These are phyloP conservation scores for Mayamaea pseudoterrestris DNA, from an alignment of 108 stramenopile genomes.

Conservation along the genomic window DNA sequence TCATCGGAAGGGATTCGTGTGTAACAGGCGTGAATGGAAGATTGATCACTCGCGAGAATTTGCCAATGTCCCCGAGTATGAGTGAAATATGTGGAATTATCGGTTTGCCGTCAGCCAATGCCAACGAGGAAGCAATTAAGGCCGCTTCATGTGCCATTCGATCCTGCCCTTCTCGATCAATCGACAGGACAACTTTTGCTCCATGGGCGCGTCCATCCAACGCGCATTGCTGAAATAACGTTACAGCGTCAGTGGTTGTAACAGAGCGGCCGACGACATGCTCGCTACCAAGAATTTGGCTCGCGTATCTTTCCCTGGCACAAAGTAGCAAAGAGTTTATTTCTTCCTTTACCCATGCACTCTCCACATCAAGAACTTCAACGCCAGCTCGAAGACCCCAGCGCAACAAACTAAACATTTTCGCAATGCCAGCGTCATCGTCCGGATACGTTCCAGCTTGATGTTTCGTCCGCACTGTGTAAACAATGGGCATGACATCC, in stretches of 20 bases:
- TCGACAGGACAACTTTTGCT: slow-evolving; percentile 79
- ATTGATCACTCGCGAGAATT: slow-evolving; percentile 88
- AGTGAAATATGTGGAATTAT: slow-evolving; percentile 84
- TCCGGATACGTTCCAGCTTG: slow-evolving; percentile 95
- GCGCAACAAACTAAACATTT: slow-evolving; percentile 71
- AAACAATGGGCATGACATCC: slow-evolving; percentile 87
- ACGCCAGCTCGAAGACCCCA: slow-evolving; percentile 86
- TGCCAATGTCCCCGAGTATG: slow-evolving; percentile 73
- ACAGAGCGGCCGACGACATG: slow-evolving; percentile 79
- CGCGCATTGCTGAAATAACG: slow-evolving; percentile 76
- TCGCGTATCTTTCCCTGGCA: slow-evolving; percentile 63
- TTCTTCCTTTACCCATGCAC: slow-evolving; percentile 65
- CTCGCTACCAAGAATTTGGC: slow-evolving; percentile 81
- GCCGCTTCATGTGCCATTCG: slow-evolving; percentile 74
- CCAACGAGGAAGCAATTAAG: slow-evolving; percentile 24
- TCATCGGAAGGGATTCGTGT: slow-evolving; percentile 80
- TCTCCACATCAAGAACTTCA: slow-evolving; percentile 94
- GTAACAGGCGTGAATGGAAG: slow-evolving; percentile 90
- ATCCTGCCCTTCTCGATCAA: slow-evolving; percentile 59
- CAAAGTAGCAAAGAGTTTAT: slow-evolving; percentile 37
- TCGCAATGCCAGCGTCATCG: slow-evolving; percentile 46
- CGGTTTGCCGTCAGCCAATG: slow-evolving; percentile 36
- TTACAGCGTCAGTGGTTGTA: slow-evolving; percentile 54
- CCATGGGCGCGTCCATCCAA: slow-evolving; percentile 83
- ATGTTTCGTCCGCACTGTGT: slow-evolving; percentile 83